These are phyloP conservation scores for Colletotrichum sp. DNA, from an alignment of 2,329 filamentous ascomycete species.

Conservation along the genomic window DNA sequence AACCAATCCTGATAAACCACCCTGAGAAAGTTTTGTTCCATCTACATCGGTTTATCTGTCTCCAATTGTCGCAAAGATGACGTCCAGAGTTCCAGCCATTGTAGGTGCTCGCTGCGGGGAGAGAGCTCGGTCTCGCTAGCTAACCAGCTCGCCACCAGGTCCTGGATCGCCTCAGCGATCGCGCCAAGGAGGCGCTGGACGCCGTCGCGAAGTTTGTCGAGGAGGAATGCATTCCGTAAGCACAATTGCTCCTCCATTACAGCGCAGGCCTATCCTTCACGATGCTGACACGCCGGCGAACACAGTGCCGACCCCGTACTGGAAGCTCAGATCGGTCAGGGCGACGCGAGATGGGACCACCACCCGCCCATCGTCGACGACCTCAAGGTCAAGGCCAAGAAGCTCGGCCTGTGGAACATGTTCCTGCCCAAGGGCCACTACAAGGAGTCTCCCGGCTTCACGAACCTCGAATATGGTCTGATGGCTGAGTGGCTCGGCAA, in stretches of 20 bases:
- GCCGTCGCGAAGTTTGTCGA: conserved; percentile 95
- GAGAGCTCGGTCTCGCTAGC: background rate
- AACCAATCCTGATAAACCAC: background rate
- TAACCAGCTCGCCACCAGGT: conserved; percentile 37
- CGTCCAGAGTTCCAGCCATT: conserved; percentile 27
- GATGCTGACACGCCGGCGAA: background rate
- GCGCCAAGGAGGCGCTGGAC: conserved; percentile 84
- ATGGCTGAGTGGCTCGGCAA: conserved; percentile 97
- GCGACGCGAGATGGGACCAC: conserved; percentile 76
- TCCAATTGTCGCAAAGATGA: conserved; percentile 20
- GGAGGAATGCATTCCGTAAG: conserved; percentile 87
- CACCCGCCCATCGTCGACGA: conserved; percentile 87
- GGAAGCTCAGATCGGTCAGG: conserved; percentile 79
- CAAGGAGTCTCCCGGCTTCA: conserved; percentile 92
- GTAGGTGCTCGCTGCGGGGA: conserved; percentile 21
- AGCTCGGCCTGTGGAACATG: conserved; percentile 96
- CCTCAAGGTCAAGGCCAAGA: conserved; percentile 82
- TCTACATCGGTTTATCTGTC: background rate
- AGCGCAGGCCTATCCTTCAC: background rate
- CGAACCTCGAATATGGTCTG: conserved; percentile 94
- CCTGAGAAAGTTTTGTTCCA: background rate
- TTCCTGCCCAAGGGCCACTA: conserved; percentile 96
- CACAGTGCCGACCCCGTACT: conserved; percentile 78
- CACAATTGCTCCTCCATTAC: background rate
- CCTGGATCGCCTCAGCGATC: conserved; percentile 74